Evolutionary conservation across 2,329 filamentous ascomycete species (phyloP).

Genomic region (Chalaropsis ovoidea): DNA sequence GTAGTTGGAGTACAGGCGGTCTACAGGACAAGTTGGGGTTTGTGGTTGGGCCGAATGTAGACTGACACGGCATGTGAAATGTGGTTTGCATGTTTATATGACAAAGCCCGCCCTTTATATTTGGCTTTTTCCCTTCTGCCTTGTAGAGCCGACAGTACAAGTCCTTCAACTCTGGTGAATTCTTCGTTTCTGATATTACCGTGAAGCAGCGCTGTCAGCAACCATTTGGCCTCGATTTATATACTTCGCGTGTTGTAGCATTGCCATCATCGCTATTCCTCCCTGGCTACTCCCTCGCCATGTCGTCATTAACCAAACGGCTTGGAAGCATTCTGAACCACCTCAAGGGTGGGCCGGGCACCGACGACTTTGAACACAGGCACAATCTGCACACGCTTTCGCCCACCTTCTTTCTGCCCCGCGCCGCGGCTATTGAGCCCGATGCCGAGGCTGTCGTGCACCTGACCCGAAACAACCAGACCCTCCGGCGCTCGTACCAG

Average conservation of each 20-base stretch:
- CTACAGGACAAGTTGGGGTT: neutral
- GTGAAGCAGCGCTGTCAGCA: too few species aligned
- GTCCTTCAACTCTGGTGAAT: too few species aligned
- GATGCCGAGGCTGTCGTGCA: constrained; percentile 78
- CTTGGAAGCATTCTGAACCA: constrained; percentile 49
- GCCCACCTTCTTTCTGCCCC: constrained; percentile 76
- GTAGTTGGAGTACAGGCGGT: constrained; percentile 3
- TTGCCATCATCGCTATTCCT: neutral
- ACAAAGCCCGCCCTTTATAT: neutral
- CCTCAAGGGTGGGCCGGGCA: constrained; percentile 30
- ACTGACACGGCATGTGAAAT: neutral
- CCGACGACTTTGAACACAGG: constrained; percentile 34
- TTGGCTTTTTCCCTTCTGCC: neutral
- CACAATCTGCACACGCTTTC: constrained; percentile 67
- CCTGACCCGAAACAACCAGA: constrained; percentile 63
- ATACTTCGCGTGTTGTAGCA: neutral
- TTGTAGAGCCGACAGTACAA: neutral
- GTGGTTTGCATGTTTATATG: neutral
- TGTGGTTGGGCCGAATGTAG: neutral
- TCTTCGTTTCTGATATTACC: too few species aligned
- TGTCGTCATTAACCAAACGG: constrained; percentile 50
- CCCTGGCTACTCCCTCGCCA: neutral
- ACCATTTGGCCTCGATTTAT: neutral
- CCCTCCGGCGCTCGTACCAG: constrained; percentile 65
- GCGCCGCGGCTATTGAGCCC: constrained; percentile 80